Conservation (phyloP, 768 basidiomycete species). For the Trametes cingulata region DNA sequence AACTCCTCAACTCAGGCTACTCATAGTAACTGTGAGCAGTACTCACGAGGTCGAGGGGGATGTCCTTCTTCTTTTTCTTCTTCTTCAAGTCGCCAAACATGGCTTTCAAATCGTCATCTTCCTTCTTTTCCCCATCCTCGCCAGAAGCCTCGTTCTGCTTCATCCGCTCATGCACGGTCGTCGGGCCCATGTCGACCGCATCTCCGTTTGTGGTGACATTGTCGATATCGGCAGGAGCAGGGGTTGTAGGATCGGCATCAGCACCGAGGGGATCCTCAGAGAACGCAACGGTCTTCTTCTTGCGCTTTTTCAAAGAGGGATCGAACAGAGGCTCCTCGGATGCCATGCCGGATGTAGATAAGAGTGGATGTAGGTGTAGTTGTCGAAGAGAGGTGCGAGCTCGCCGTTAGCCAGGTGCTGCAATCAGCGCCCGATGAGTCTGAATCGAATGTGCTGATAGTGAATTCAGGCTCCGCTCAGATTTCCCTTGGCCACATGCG, state of each 20-base stretch:
- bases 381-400: conserved; percentile 18
- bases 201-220: conserved; percentile 69
- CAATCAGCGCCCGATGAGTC: conserved; percentile 21
- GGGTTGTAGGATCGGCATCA: conserved; percentile 76
- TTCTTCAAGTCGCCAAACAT: conserved; percentile 91
- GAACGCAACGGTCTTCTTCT: conserved; percentile 86
- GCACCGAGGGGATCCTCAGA: conserved; percentile 81
- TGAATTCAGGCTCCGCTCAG: conserved; percentile 12
- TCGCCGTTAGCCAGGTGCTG: background rate
- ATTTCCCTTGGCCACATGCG: background rate
- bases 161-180: conserved; percentile 77
- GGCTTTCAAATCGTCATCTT: conserved; percentile 75
- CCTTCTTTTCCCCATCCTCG: conserved; percentile 45
- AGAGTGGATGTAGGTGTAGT: conserved; percentile 31
- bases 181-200: conserved; percentile 73
- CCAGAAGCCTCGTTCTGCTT: conserved; percentile 44
- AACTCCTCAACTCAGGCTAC: background rate
- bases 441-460: conserved; percentile 7
- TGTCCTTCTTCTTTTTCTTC: conserved; percentile 92
- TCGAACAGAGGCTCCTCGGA: conserved; percentile 81
- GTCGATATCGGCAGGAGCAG: conserved; percentile 74
- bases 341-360: conserved; percentile 42
- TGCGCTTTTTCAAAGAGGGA: conserved; percentile 76
- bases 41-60: conserved; percentile 78
- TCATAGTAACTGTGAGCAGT: background rate